Base-by-base conservation (phyloP, 768 basidiomycete species). In the Exidia glandulosa region DNA sequence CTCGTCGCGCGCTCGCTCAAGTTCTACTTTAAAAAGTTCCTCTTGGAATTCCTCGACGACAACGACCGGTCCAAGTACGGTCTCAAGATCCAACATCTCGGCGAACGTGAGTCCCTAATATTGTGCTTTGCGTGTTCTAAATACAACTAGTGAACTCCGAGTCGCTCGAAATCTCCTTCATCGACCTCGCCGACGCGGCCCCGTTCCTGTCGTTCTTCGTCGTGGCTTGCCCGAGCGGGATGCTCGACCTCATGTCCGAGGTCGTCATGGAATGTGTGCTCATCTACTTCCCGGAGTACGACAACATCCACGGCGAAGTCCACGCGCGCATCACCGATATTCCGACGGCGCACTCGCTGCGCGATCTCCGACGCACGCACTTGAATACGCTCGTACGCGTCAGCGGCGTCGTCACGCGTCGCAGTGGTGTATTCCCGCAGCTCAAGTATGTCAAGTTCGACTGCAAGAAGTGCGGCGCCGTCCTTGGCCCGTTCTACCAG, bases 401-500 rank as follows among this genome's bases (percentile, higher is more conserved):
- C 6, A 84, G 87, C 7, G 96, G 96, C 13, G 96, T 99, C 19
- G 96, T 99, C 50, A 99, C 96, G 1, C 79, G 96, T 60, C 81
- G 96, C 37, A 92, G 86, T 9, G 95, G 96, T 10, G 94, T 99
- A 10, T 98, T 98, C 73, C 96, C 96, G n/a, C 96, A 99, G 72
- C 77, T 99, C 61, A 98, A 99, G 75, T 96, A 97, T 68, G 94
- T 99, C 72, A 98, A 97, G 71, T 99, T 99, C 67, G 93, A 98
- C 71, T 99, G 96, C 73, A 81, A 81, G 59, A 97, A 95, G 71
- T 99, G 96, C 66, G 87, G 88, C 19, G 88, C 86, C n/a, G 84
- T 91, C 30, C 78, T 98, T 16, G 96, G 96, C 14, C 96, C 96
- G 1, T 98, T 98, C 77, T 95, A 93, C 71, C 96, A 99, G 76